Evolutionary conservation across 495 filamentous ascomycete genomes (phyloP).

Genomic region (Tuber melanosporum): DNA sequence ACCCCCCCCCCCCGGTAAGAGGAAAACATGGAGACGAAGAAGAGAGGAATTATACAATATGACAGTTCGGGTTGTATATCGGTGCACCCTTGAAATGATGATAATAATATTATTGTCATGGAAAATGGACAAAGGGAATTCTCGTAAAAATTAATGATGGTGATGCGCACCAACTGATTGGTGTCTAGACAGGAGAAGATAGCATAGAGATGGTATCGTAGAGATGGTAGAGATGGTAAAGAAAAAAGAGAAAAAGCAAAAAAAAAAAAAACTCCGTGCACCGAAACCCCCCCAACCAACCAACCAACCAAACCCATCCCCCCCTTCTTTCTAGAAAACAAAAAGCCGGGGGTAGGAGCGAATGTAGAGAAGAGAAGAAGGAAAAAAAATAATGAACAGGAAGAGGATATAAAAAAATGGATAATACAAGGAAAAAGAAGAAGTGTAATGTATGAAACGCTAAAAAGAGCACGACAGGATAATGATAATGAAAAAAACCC

Average conservation of each 20-base stretch:
- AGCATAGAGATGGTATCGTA: too few species aligned
- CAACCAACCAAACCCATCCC: not conserved
- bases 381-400: not conserved
- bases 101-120: not conserved
- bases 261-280: constrained; percentile 3
- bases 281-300: not conserved
- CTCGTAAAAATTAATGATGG: not conserved
- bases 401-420: constrained; percentile 6
- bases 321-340: not conserved
- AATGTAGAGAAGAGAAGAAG: constrained; percentile 7
- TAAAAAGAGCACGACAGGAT: constrained; percentile 1
- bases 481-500: not conserved
- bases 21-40: not conserved
- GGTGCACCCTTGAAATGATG: not conserved
- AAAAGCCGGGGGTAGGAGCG: constrained; percentile 8
- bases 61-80: not conserved
- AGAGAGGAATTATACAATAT: not conserved
- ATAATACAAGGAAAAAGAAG: constrained; percentile 9
- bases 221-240: not conserved
- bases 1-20: not conserved
- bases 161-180: not conserved
- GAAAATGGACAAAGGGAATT: not conserved
- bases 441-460: not conserved
- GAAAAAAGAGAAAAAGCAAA: not conserved
- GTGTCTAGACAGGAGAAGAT: not conserved